Evolutionary conservation across 495 filamentous ascomycete genomes (phyloP), one percentile per base, ranked within the genome.

Genomic region (Aspergillus sparsus): DNA sequence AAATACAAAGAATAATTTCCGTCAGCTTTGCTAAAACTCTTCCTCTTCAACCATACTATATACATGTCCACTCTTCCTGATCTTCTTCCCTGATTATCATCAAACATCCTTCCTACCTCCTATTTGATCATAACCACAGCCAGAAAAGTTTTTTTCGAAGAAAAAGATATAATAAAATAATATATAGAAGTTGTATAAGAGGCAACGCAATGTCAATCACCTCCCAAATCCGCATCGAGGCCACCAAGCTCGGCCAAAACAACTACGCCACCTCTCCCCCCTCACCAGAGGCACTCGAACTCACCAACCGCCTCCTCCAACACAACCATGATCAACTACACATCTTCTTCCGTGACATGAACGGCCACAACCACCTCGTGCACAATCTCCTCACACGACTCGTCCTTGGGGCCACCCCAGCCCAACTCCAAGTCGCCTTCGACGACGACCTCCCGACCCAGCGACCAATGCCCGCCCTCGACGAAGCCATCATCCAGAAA

Each of bases 361-460:
- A 53, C 50, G 50, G 50, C 50, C 50, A 53, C 50, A 53, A 75
- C 58, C 73, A 75, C 56, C 70, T 70, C 21, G 34, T 60, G 32
- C 73, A 75, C 46, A 37, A 36, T 37, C 16, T 75, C 10, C 63
- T 75, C 8, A 69, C 61, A n/a, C 13, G 55, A 1, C 46, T 66
- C 7, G 68, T 70, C 7, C 37, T 75, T 5, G 71, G 71, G 12
- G 73, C 44, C 41, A 27, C 21, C 21, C 1, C 21, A 27, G 34
- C 18, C 18, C 64, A 70, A 42, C 35, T 54, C 18, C 52, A 54
- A 54, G 6, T 16, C 18, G 35, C 35, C n/a, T 54, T 41, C 52
- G 52, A 54, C 11, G 7, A 55, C 3, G 62, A 60, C 46, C 36
- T 18, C 2, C 44, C 37, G 1, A 53, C 50, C 18, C 73, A 76